phyloP scores from a whole-genome alignment of 2,329 filamentous ascomycete genomes.

The Clarireedia hainanense region DNA sequence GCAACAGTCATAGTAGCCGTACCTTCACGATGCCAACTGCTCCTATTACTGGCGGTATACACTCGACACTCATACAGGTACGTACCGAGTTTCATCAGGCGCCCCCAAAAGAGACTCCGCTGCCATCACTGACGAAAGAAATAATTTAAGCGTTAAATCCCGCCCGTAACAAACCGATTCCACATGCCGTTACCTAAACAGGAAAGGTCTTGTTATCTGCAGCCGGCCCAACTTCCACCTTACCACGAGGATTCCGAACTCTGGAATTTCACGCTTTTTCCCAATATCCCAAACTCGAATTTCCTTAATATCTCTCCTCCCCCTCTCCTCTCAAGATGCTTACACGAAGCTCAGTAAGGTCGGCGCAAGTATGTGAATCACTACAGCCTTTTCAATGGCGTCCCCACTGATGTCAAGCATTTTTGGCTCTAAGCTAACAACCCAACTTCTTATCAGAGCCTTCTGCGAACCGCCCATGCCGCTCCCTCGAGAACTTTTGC shows the following conservation, averaged over 20 bases:
- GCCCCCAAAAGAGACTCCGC: no score
- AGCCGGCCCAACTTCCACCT: slow-evolving; percentile 8
- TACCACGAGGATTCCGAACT: slow-evolving; percentile 3
- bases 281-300: slow-evolving; percentile 1
- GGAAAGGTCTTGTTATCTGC: neutral
- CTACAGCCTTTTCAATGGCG: slow-evolving; percentile 20
- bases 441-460: slow-evolving; percentile 27
- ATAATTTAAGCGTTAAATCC: slow-evolving; percentile 3
- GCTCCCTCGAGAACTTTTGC: slow-evolving; percentile 45
- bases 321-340: slow-evolving; percentile 22
- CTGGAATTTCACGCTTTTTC: slow-evolving; percentile 3
- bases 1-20: no score
- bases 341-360: slow-evolving; percentile 29
- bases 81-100: no score
- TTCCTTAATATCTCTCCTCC: neutral
- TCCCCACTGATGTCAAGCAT: slow-evolving; percentile 9
- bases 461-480: slow-evolving; percentile 26
- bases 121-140: neutral
- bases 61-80: no score
- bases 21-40: no score
- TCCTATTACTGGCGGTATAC: no score
- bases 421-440: slow-evolving; percentile 9
- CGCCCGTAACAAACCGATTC: slow-evolving; percentile 8
- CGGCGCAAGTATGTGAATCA: slow-evolving; percentile 37
- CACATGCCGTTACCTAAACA: slow-evolving; percentile 7